Evolutionary conservation across 2,329 filamentous ascomycete species (phyloP).

Genomic region (Aureobasidium melanogenum): DNA sequence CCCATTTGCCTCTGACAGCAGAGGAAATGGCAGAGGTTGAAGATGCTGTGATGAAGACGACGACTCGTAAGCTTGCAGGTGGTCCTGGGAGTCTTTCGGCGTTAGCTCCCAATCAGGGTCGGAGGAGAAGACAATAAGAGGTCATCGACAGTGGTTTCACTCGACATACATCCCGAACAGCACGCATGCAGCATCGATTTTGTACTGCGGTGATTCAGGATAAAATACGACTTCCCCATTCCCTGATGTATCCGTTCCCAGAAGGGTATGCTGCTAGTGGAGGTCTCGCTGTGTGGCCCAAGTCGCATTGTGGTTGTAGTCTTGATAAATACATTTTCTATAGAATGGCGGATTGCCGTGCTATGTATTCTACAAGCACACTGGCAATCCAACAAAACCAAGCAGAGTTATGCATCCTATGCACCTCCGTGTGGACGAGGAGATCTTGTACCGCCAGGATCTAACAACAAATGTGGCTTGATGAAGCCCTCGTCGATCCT

Average conservation of each 20-base stretch:
- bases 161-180: too few species aligned
- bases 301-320: not conserved
- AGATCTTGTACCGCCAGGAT: constrained; percentile 39
- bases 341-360: not conserved
- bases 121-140: too few species aligned
- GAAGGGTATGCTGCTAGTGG: not conserved
- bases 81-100: not conserved
- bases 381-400: not conserved
- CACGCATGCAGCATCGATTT: too few species aligned
- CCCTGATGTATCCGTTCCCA: too few species aligned
- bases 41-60: constrained; percentile 16
- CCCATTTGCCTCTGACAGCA: too few species aligned
- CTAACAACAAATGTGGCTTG: constrained; percentile 80
- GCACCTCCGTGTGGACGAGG: constrained; percentile 8
- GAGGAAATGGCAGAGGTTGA: constrained; percentile 24
- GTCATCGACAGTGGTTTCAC: too few species aligned
- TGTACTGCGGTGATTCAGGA: too few species aligned
- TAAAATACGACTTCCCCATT: too few species aligned
- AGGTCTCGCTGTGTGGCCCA: not conserved
- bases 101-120: too few species aligned
- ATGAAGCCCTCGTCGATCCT: constrained; percentile 95
- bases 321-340: not conserved
- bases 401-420: not conserved
- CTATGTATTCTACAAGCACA: not conserved
- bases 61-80: not conserved